Evolutionary conservation across 1,284 basidiomycete genomes (phyloP), one percentile per base, ranked within the genome.

Genomic region (Heterobasidion irregulare): DNA sequence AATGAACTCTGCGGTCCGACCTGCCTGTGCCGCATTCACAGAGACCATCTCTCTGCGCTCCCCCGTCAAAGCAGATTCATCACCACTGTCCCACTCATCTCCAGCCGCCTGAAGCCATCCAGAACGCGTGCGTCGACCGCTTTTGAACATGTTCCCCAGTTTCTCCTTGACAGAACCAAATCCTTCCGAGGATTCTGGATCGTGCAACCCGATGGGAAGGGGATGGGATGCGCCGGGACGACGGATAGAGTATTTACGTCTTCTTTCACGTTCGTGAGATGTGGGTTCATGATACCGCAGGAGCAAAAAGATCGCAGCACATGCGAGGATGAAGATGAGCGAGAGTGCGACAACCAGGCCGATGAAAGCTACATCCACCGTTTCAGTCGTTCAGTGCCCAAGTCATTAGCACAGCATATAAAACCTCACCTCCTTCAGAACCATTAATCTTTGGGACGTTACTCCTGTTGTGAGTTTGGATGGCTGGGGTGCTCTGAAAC

Each of bases 261-360:
- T 58, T 6, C 46, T 50, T 1, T 53, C 47, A 45, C 68, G 68
- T 52, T 72, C 70, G 58, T 64, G 58, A 6, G 63, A 53, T 16
- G 66, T 64, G 18, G 65, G 67, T 47, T 66, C 64, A 56, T 66
- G 60, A 52, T 65, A 56, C 52, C 66, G 65, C 35, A 72, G 66
- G 47, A 73, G 70, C 59, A 68, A 52, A 61, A 71, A 71, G 61
- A 72, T 67, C 59, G 61, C 70, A 52, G 67, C 58, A 60, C 64
- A 67, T 46, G 64, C 64, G 50, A 65, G 15, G 57, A 72, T 49
- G 60, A 72, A 59, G 57, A 73, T 63, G 54, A 58, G 45, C n/a
- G 64, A 61, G 49, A 72, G 68, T 19, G 53, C 57, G 53, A 70
- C 67, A 50, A 72, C 64, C 16, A 72, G 61, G 18, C 59, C 68